phyloP scores from a whole-genome alignment of 176 grass and related monocot species.

The Rhynchospora breviuscula region DNA sequence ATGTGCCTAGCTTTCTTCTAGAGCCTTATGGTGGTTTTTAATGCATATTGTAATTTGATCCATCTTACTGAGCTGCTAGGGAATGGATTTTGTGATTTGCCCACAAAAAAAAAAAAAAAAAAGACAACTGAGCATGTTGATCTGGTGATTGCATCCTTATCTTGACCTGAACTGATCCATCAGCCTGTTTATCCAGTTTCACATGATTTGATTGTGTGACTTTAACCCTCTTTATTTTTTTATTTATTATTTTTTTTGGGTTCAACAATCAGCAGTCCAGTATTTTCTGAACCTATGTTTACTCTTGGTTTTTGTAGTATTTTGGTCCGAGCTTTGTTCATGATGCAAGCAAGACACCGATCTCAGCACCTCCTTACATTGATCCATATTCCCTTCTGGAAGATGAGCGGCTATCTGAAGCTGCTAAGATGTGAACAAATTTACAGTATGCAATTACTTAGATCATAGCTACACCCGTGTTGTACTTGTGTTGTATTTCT shows the following conservation, averaged over 20 bases:
- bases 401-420: conserved; percentile 65
- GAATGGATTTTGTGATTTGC: background rate
- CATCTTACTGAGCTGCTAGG: background rate
- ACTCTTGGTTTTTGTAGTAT: conserved; percentile 41
- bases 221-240: background rate
- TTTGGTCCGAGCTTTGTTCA: conserved; percentile 77
- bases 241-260: no score
- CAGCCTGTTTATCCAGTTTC: background rate
- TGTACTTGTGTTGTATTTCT: conserved; percentile 3
- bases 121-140: no score
- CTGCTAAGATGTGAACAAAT: conserved; percentile 40
- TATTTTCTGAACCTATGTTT: conserved; percentile 9
- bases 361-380: conserved; percentile 50
- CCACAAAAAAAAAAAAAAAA: background rate
- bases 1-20: background rate
- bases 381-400: conserved; percentile 84
- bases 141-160: background rate
- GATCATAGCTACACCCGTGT: conserved; percentile 16
- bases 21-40: background rate
- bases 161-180: background rate
- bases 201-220: background rate
- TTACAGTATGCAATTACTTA: background rate
- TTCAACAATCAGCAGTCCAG: background rate
- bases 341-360: conserved; percentile 43
- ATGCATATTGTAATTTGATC: background rate